Conservation (phyloP, 2,329 filamentous ascomycete genomes). For the Chaetomiaceae sp. region DNA sequence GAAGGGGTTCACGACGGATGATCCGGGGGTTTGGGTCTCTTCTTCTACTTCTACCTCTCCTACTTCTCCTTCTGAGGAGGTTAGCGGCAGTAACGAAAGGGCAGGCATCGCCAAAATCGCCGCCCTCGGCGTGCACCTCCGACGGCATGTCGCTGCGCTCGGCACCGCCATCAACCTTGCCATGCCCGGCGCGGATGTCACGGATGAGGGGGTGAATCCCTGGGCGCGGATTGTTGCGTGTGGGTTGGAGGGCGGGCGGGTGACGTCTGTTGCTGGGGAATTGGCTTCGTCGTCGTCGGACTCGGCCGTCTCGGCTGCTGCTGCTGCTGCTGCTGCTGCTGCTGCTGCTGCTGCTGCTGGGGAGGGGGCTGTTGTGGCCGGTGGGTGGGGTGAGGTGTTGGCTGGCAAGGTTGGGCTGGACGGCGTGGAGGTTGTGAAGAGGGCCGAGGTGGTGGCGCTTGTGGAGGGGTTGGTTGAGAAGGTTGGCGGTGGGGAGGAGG, state of each 20-base stretch:
- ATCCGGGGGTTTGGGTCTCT: constrained; percentile 79
- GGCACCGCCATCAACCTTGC: constrained; percentile 77
- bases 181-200: constrained; percentile 56
- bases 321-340: too few relatives aligned
- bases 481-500: constrained; percentile 2
- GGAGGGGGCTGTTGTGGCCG: constrained; percentile 9
- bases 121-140: constrained; percentile 85
- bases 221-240: constrained; percentile 80
- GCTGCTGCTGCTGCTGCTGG: neutral
- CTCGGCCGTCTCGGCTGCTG: too few relatives aligned
- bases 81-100: neutral
- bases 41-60: too few relatives aligned
- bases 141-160: constrained; percentile 76
- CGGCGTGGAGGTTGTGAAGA: constrained; percentile 16
- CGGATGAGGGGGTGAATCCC: constrained; percentile 44
- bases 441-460: constrained; percentile 16
- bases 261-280: constrained; percentile 67
- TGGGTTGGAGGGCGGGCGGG: constrained; percentile 72
- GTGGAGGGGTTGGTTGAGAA: constrained; percentile 14
- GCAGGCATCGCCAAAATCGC: constrained; percentile 65
- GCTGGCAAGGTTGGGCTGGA: constrained; percentile 19
- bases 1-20: constrained; percentile 57
- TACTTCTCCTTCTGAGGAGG: neutral
- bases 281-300: too few relatives aligned
- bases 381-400: constrained; percentile 24